Base-by-base conservation (phyloP, 1,139 yeast species). In the Scheffersomyces parashehatae region DNA sequence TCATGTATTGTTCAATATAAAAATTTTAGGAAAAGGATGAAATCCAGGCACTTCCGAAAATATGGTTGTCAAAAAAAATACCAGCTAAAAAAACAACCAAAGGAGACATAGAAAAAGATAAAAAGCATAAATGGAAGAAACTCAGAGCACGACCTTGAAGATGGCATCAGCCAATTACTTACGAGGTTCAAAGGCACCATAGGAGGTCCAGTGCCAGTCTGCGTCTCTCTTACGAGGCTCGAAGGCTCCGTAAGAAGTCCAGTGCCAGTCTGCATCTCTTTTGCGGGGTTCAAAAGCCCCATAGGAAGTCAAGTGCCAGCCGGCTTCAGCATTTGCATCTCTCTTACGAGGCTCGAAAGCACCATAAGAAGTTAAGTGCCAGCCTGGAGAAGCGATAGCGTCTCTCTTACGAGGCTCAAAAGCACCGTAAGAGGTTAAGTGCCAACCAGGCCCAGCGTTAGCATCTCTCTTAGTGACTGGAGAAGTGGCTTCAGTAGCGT, bases 401-500 rank as follows among this genome's bases (percentile, higher is more conserved):
- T 50, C 52, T 40, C 53, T 51, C 20, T 31, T 48, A 9, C 35
- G 24, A 31, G 35, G 35, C 20, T 31, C 35, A 7, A 31, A 31
- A 8, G 20, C 11, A 6, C 35, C 35, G 20, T 31, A 31, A 2
- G n/a, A 14, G 28, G 41, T 38, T 50, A 48, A 48, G 28, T 45
- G 38, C 46, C 47, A 48, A 9, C n/a, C 15, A 12, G 36, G 37
- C n/a, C 28, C 42, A 29, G 40, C 44, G 28, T 40, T 34, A 35
- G 41, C 34, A 13, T 43, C 48, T 44, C 51, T 48, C 49, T 49
- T 47, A 15, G 39, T 30, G 3, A 37, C 43, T 9, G 29, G 30
- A 5, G 48, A 37, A 16, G 39, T 52, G 9, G 58, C 55, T 30
- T 44, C 29, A 30, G 61, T 58, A 13, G 57, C 40, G 48, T 58